A percentile compares a stretch with the other conserved stretches of the same genome.
These are phyloP conservation scores for Coccomyxa sp. DNA, from an alignment of 139 green algal species.

Conservation along the genomic window DNA sequence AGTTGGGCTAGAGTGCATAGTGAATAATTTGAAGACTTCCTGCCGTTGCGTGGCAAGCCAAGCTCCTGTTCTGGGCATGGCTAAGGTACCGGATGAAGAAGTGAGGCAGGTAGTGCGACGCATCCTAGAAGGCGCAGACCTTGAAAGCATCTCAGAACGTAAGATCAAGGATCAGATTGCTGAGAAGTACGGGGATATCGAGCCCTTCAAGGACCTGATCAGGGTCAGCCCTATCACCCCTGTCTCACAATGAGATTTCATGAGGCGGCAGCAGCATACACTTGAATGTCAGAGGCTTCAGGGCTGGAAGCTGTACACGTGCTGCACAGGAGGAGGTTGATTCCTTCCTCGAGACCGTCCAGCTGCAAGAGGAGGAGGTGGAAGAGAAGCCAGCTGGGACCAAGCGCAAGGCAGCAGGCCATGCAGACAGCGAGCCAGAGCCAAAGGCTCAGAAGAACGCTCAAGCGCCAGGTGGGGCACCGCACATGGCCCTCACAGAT, in stretches of 20 bases:
- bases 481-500: too few relatives aligned
- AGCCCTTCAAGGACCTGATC: not conserved
- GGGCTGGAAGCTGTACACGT: not conserved
- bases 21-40: not conserved
- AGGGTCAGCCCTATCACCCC: not conserved
- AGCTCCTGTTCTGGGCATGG: not conserved
- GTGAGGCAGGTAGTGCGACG: not conserved
- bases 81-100: not conserved
- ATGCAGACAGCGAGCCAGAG: too few relatives aligned
- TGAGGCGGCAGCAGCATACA: not conserved
- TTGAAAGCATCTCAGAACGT: not conserved
- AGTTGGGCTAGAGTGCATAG: not conserved
- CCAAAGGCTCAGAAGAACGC: too few relatives aligned
- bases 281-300: not conserved
- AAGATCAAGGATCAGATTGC: not conserved
- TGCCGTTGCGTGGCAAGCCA: not conserved
- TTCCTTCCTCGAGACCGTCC: not conserved
- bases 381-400: not conserved
- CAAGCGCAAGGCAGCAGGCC: too few relatives aligned
- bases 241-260: not conserved
- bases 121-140: slow-evolving; percentile 1
- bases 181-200: not conserved
- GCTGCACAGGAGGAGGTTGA: not conserved
- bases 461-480: too few relatives aligned
- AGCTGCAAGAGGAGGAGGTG: not conserved